Base-by-base conservation (phyloP, 2,329 filamentous ascomycete species). In the Apiospora aurea region DNA sequence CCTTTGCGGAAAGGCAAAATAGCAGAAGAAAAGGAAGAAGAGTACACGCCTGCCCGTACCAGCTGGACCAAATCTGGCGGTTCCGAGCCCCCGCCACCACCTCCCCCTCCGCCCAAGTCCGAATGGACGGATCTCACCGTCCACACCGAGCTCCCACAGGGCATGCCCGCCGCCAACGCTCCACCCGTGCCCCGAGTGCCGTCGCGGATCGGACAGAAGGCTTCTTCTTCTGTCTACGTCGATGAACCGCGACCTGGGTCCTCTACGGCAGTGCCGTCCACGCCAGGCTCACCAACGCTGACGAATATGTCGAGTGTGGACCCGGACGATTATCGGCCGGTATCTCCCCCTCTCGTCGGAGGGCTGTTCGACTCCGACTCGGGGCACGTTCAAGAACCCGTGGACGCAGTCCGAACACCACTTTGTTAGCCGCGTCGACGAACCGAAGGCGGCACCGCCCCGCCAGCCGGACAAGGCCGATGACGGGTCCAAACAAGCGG, bases 61-160 rank as follows among this genome's bases (percentile, higher is more conserved):
- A 13, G 41, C 24, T 68, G 66, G 66, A 5, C 66, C 66, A 68
- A 34, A 14, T 11, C 34, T 14, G 6, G 57, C 18, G 34, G 21
- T 5, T 34, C 11, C 21, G 34, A n/a, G 57, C 29, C 26, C 6
- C 26, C 3, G 57, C 21, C 57, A 24, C 51, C 51, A 13, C 49
- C n/a, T 38, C 34, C 34, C 2, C 34, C 34, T 38, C 34, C 34
- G 13, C 11, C 41, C 2, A 47, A 44, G 21, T 51, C 68, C 21
- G 68, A 69, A 41, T 69, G 68, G 68, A 69, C 68, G 18, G 68
- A 69, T n/a, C 14, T 51, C 2, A 53, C 68, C 34, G 68, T 57
- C 2, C 34, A 69, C 34, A 69, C 68, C 4, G 38, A 44, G 41
- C 41, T 47, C 10, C 26, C 66, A 13, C 47, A 6, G 16, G 67